phyloP scores from a whole-genome alignment of 1,139 yeast genomes.

The Hyphopichia buzzinii region DNA sequence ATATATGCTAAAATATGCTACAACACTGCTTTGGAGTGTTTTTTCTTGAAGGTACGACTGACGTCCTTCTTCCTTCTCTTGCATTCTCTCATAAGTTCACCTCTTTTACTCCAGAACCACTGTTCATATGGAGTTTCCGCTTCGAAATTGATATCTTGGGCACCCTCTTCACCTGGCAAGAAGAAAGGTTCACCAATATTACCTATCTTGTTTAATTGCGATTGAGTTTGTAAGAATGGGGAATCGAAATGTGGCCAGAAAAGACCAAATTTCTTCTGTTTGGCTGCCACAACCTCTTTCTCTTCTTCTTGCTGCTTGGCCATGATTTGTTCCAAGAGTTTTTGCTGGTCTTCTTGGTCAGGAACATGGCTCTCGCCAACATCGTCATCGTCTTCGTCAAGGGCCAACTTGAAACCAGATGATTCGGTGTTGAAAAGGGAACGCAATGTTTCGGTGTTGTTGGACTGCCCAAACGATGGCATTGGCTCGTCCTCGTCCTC shows the following conservation, averaged over 20 bases:
- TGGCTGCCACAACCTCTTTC: neutral
- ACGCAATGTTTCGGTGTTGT: slow-evolving; percentile 61
- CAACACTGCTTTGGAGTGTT: slow-evolving; percentile 7
- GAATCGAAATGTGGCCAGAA: slow-evolving; percentile 84
- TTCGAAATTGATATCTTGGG: slow-evolving; percentile 30
- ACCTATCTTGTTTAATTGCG: slow-evolving; percentile 68
- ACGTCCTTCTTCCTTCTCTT: slow-evolving; percentile 76
- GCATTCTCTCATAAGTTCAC: slow-evolving; percentile 74
- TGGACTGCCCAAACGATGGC: slow-evolving; percentile 48
- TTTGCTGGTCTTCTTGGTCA: slow-evolving; percentile 21
- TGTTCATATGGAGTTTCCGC: slow-evolving; percentile 60
- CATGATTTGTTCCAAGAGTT: slow-evolving; percentile 31
- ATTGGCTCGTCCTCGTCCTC: slow-evolving; percentile 46
- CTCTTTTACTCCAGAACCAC: slow-evolving; percentile 82
- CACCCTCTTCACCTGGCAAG: slow-evolving; percentile 37
- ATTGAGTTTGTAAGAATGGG: slow-evolving; percentile 81
- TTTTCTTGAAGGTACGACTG: slow-evolving; percentile 55
- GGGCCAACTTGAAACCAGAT: slow-evolving; percentile 30
- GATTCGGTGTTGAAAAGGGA: slow-evolving; percentile 53
- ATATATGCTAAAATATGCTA: too few relatives aligned
- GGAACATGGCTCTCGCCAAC: slow-evolving; percentile 21
- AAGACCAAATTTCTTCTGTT: slow-evolving; percentile 42
- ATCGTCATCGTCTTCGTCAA: slow-evolving; percentile 31
- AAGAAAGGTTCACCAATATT: slow-evolving; percentile 20
- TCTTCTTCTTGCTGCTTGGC: slow-evolving; percentile 24